Evolutionary conservation across 352 stramenopile genomes (phyloP).

Genomic region (Phytopythium chamaehyphon): DNA sequence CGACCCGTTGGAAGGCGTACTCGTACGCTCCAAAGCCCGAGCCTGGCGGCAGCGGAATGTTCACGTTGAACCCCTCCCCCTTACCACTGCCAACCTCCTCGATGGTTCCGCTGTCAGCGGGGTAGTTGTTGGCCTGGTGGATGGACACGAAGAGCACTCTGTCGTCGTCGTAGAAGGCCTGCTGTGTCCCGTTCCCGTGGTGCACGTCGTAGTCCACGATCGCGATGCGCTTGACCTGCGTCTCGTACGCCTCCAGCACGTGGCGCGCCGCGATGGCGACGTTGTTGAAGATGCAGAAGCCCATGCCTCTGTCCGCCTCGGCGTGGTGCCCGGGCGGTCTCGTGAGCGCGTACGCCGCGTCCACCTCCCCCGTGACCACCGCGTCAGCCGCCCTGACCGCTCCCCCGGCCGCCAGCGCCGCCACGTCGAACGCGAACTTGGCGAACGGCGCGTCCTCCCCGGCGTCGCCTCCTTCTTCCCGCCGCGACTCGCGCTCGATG

Average conservation of each 20-base stretch:
- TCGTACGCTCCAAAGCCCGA: slow-evolving; percentile 70
- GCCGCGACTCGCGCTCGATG: slow-evolving; percentile 42
- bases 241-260: slow-evolving; percentile 47
- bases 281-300: slow-evolving; percentile 76
- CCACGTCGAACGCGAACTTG: slow-evolving; percentile 73
- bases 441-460: slow-evolving; percentile 71
- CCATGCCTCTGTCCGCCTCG: slow-evolving; percentile 46
- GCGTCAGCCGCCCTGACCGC: slow-evolving; percentile 56
- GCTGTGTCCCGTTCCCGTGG: slow-evolving; percentile 96
- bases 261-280: slow-evolving; percentile 55
- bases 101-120: slow-evolving; percentile 38
- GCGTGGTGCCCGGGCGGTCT: slow-evolving; percentile 74
- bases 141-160: slow-evolving; percentile 73
- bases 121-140: slow-evolving; percentile 85
- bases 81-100: slow-evolving; percentile 34
- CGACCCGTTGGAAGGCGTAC: slow-evolving; percentile 58
- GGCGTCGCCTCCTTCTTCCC: slow-evolving; percentile 58
- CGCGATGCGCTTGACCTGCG: slow-evolving; percentile 80
- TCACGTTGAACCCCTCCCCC: slow-evolving; percentile 63
- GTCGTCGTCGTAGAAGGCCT: slow-evolving; percentile 82
- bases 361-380: slow-evolving; percentile 38
- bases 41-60: slow-evolving; percentile 83
- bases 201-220: slow-evolving; percentile 96
- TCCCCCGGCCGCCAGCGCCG: slow-evolving; percentile 60
- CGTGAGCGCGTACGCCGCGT: slow-evolving; percentile 57